These are phyloP conservation scores for Telfairia occidentalis DNA, from an alignment of 331 rosid species.

Conservation along the genomic window DNA sequence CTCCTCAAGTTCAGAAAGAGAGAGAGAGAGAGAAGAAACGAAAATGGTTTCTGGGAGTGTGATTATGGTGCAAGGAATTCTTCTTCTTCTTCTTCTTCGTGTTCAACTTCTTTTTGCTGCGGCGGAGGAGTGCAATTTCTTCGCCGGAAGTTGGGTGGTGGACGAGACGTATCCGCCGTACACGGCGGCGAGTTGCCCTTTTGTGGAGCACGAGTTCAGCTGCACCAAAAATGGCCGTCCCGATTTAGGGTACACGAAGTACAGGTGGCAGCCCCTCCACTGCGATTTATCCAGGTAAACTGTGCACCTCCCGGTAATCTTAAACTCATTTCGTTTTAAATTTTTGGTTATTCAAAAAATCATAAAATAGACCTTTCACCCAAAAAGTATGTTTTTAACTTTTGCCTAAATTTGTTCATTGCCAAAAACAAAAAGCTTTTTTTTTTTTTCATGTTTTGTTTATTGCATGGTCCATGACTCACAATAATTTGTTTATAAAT, in stretches of 20 bases:
- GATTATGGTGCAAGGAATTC: background rate
- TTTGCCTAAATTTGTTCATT: too few relatives aligned
- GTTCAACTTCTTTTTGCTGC: background rate
- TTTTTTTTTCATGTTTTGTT: too few relatives aligned
- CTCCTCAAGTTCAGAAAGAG: background rate
- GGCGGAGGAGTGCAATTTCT: conserved; percentile 34
- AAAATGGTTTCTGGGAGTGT: background rate
- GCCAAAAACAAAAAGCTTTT: too few relatives aligned
- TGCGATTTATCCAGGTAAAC: conserved; percentile 51
- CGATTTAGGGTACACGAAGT: conserved; percentile 48
- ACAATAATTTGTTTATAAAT: too few relatives aligned
- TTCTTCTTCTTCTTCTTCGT: background rate
- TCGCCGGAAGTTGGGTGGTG: conserved; percentile 56
- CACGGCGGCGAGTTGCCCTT: conserved; percentile 40
- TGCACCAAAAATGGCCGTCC: conserved; percentile 70
- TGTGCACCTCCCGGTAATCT: background rate
- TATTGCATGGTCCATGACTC: too few relatives aligned
- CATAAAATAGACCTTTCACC: too few relatives aligned
- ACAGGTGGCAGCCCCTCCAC: conserved; percentile 68
- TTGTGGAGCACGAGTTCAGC: conserved; percentile 64
- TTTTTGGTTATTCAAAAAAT: background rate
- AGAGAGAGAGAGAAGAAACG: background rate
- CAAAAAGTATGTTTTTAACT: too few relatives aligned
- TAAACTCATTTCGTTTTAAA: background rate
- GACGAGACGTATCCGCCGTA: conserved; percentile 60